Evolutionary conservation across 441 rosid genomes (phyloP).

Genomic region (Gossypium gossypioides): DNA sequence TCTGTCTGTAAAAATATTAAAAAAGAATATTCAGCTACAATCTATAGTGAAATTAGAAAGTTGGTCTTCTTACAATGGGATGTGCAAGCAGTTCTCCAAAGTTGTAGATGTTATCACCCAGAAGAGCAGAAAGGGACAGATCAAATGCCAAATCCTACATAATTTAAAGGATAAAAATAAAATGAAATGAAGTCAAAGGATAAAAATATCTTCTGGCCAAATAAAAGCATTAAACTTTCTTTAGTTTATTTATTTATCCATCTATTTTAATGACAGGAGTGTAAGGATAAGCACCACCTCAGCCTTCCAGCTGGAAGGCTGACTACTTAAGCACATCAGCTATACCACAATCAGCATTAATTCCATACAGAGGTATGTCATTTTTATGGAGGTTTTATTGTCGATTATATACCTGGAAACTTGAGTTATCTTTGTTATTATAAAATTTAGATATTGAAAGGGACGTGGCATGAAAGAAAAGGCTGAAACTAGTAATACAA

Average conservation of each 20-base stretch:
- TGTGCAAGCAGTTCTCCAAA: slow-evolving; percentile 97
- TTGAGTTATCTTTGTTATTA: neutral
- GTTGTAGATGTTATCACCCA: slow-evolving; percentile 93
- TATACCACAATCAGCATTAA: neutral
- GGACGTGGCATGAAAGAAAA: neutral
- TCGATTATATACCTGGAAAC: neutral
- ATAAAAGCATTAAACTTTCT: neutral
- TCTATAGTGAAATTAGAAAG: neutral
- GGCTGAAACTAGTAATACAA: neutral
- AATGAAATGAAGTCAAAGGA: neutral
- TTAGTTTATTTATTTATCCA: neutral
- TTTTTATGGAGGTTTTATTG: neutral
- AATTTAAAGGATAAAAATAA: slow-evolving; percentile 19
- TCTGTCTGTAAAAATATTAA: neutral
- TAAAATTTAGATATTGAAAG: neutral
- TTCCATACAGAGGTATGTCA: neutral
- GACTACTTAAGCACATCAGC: neutral
- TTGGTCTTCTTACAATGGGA: slow-evolving; percentile 67
- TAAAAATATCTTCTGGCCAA: neutral
- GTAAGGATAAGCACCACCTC: neutral
- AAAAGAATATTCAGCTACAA: neutral
- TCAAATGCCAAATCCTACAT: slow-evolving; percentile 91
- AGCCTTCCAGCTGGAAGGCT: neutral
- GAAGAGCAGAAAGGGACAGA: slow-evolving; percentile 81
- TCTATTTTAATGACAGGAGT: neutral